Conservation (phyloP, 2,329 filamentous ascomycete genomes). For the Calonectria pseudoreteaudii region DNA sequence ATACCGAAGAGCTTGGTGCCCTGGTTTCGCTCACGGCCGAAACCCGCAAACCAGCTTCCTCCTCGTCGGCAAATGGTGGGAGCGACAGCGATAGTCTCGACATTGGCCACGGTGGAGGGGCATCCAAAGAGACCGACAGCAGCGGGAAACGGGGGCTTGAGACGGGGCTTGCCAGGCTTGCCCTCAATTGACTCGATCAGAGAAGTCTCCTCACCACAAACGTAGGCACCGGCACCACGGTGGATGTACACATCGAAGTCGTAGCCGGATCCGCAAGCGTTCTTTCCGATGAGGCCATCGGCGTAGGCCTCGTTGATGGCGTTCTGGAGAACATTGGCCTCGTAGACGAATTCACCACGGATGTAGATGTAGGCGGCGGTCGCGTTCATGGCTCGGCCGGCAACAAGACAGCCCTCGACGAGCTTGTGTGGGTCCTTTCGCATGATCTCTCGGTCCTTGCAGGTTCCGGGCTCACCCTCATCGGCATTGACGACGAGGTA, state of each 20-base stretch:
- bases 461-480: slow-evolving; percentile 98
- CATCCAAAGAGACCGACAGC: slow-evolving; percentile 98
- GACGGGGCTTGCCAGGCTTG: slow-evolving; percentile 97
- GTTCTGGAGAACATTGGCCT: slow-evolving; percentile 91
- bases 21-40: slow-evolving; percentile 95
- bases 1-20: slow-evolving; percentile 99
- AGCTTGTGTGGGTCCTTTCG: slow-evolving; percentile 99
- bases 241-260: slow-evolving; percentile 98
- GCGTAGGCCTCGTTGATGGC: slow-evolving; percentile 98
- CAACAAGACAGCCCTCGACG: slow-evolving; percentile 94
- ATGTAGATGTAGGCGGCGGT: slow-evolving; percentile 99
- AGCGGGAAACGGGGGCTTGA: slow-evolving; percentile 98
- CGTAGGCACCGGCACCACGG: slow-evolving; percentile 96
- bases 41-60: slow-evolving; percentile 90
- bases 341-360: slow-evolving; percentile 96
- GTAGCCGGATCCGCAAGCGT: slow-evolving; percentile 95
- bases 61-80: slow-evolving; percentile 96
- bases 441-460: slow-evolving; percentile 99
- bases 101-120: slow-evolving; percentile 97
- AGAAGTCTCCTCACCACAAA: slow-evolving; percentile 98
- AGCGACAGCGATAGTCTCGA: slow-evolving; percentile 95
- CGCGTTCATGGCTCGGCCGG: slow-evolving; percentile 98
- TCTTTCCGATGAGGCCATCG: slow-evolving; percentile 96
- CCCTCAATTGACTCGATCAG: slow-evolving; percentile 98
- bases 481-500: slow-evolving; percentile 99